phyloP scores from a whole-genome alignment of 2,329 filamentous ascomycete species.

The Trichoderma koningiopsis region DNA sequence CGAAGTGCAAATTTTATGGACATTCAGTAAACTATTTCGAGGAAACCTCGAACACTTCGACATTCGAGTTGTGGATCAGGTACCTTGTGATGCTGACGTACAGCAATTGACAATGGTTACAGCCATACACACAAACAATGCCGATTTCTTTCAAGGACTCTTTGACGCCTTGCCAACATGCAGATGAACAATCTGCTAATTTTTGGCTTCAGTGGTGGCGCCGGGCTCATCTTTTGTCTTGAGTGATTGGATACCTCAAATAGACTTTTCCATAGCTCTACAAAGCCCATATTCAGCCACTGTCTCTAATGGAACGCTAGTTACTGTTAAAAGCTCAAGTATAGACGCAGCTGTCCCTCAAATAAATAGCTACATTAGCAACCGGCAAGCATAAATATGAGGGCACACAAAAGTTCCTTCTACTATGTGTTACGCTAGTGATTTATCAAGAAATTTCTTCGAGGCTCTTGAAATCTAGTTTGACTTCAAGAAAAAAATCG shows the following conservation, averaged over 20 bases:
- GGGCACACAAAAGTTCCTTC: background rate
- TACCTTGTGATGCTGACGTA: background rate
- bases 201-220: slow-evolving; percentile 1
- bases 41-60: background rate
- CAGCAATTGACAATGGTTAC: background rate
- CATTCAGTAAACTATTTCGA: background rate
- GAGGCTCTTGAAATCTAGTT: no score
- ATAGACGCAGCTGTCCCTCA: no score
- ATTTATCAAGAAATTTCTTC: background rate
- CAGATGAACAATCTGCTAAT: background rate
- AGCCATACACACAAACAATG: background rate
- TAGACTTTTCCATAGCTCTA: background rate
- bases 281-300: background rate
- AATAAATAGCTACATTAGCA: background rate
- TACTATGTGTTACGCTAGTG: background rate
- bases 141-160: background rate
- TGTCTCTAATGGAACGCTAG: background rate
- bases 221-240: background rate
- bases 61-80: background rate
- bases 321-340: background rate
- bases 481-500: no score
- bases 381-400: background rate
- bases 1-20: no score
- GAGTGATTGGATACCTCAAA: background rate
- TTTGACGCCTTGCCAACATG: background rate